These are phyloP conservation scores for Codiaeum variegatum DNA, from an alignment of 441 rosid genomes.

Conservation along the genomic window DNA sequence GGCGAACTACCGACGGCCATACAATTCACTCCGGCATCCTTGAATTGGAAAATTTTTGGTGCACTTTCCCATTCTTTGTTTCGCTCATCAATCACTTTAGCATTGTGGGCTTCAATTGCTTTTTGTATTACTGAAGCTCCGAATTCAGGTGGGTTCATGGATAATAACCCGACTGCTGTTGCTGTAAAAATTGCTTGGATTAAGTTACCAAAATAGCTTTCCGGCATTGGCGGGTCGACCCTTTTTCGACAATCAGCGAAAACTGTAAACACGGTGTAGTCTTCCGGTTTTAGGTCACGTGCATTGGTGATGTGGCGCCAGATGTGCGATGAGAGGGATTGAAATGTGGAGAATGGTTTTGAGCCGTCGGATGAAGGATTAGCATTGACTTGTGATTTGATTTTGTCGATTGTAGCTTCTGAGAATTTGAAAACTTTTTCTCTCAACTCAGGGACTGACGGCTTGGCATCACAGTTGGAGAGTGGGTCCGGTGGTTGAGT, in stretches of 20 bases:
- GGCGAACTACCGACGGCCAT: conserved; percentile 95
- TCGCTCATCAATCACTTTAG: conserved; percentile 57
- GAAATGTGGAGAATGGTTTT: conserved; percentile 84
- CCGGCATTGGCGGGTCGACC: conserved; percentile 77
- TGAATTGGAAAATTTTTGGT: conserved; percentile 72
- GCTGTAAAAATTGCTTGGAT: conserved; percentile 87
- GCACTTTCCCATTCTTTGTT: conserved; percentile 76
- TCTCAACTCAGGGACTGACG: conserved; percentile 30
- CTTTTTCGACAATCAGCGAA: conserved; percentile 88
- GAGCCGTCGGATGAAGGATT: conserved; percentile 42
- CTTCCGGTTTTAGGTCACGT: conserved; percentile 71
- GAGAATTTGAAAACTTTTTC: conserved; percentile 73
- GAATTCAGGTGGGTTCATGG: conserved; percentile 54
- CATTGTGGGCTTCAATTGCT: conserved; percentile 62
- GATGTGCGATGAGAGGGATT: conserved; percentile 64
- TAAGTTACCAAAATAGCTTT: conserved; percentile 73
- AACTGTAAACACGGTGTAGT: conserved; percentile 71
- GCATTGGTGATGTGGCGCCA: conserved; percentile 92
- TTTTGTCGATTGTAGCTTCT: conserved; percentile 50
- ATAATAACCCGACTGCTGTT: conserved; percentile 59
- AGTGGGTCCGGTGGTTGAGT: conserved; percentile 37
- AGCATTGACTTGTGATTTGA: conserved; percentile 61
- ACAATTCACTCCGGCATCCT: conserved; percentile 86
- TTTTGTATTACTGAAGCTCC: conserved; percentile 70
- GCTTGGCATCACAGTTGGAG: conserved; percentile 29